Evolutionary conservation across 768 basidiomycete species (phyloP), one percentile per base, ranked within the genome.

Genomic region (Podaxis pistillaris): DNA sequence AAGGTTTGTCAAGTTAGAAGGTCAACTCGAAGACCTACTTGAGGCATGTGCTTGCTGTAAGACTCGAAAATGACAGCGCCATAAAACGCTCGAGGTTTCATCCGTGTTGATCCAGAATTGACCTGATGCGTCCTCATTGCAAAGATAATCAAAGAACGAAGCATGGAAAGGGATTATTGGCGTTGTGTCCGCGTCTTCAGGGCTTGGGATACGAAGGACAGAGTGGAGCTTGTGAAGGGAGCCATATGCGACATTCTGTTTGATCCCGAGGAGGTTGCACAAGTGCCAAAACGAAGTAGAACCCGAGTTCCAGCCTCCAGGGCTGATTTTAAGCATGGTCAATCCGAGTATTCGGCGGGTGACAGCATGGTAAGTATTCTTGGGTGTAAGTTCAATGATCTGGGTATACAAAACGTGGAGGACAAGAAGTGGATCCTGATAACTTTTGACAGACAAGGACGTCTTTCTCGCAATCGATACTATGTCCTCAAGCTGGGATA

Each of bases 171-270:
- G 24, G 12, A 19, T 50, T n/a, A 58, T 24, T 9, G 44, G 24
- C 9, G 30, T 12, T 2, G 44, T 19, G 5, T 8, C 9, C 3
- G 36, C 44, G 11, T 19, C 26, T 33, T 49, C 13, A n/a, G 44
- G 47, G 0, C 36, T 19, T 4, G 57, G 57, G 22, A 58, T 50
- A 22, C 49, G 22, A 33, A 58, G 57, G 6, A 58, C 47, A 24
- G 57, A 58, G 24, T 58, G 57, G 4, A 58, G 46, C 19, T 49
- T 58, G 33, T 58, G 57, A 12, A 58, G 57, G 19, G 47, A 30
- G 19, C 57, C 46, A 37, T 58, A 58, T 22, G 47, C 57, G 9
- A 58, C 44, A 36, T 58, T 46, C 36, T 50, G 57, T 37, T 33
- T 30, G n/a, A 58, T 36, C n/a, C 28, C 33, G 2, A 58, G 30